phyloP scores from a whole-genome alignment of 108 stramenopile species.

The Skeletonema menzelii region DNA sequence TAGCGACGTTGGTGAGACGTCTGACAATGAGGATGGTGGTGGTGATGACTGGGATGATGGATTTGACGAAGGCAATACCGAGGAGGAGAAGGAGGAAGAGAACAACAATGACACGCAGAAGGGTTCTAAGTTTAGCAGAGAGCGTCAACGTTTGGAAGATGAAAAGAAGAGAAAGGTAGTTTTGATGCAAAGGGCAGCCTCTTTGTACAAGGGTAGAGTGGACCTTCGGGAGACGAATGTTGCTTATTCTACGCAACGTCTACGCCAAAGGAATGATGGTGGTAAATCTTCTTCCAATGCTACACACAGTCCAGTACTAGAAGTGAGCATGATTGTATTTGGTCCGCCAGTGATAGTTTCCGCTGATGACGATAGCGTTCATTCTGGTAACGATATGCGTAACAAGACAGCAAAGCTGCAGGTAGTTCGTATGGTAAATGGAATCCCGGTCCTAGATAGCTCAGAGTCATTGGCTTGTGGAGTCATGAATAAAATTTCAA shows the following conservation, averaged over 20 bases:
- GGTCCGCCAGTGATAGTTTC: conserved; percentile 5
- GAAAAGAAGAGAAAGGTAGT: conserved; percentile 24
- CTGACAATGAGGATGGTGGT: conserved; percentile 2
- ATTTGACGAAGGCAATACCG: conserved; percentile 16
- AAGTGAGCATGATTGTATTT: conserved; percentile 68
- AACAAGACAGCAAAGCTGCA: conserved; percentile 48
- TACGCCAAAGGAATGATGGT: conserved; percentile 26
- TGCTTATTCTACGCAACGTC: conserved; percentile 57
- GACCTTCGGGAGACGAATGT: conserved; percentile 57
- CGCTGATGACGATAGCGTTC: conserved; percentile 9
- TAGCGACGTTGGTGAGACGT: neutral
- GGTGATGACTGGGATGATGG: conserved; percentile 37
- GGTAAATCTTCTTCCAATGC: conserved; percentile 1
- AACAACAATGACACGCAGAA: conserved; percentile 3
- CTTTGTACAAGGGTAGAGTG: conserved; percentile 39
- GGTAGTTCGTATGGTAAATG: conserved; percentile 84
- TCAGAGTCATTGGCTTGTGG: conserved; percentile 81
- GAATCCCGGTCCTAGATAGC: conserved; percentile 79
- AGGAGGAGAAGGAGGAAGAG: conserved; percentile 24
- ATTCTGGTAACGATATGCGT: conserved; percentile 8
- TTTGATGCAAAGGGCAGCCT: conserved; percentile 46
- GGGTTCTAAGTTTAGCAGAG: conserved; percentile 14
- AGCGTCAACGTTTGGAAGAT: conserved; percentile 24
- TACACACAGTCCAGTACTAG: conserved; percentile 37
- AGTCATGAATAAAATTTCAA: conserved; percentile 58